Base-by-base conservation (phyloP, 345 rosid genomes). In the Nephelium lappaceum region DNA sequence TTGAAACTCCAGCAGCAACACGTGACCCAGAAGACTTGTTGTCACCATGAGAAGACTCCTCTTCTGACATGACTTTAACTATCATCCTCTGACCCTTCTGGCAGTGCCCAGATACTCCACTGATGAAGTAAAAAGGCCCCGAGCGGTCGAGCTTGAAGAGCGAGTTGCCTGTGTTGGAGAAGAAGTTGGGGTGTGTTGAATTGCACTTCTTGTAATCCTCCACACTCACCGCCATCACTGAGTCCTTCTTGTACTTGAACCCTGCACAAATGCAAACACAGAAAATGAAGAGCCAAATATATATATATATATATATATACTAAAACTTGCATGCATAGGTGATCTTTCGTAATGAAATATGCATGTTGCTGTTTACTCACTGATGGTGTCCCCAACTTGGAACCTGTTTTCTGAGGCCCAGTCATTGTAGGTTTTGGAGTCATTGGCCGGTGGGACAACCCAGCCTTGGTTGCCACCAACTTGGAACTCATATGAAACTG, bases 321-420 rank as follows among this genome's bases (percentile, higher is more conserved):
- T 45, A 45, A 45, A 45, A 45, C 12, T 45, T 45, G 51, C 8
- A 45, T 45, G 12, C n/a, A n/a, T n/a, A 45, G 4, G 51, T 45
- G 51, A 5, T 45, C 51, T 45, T 3, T 45, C 4, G 51, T 45
- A 8, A 45, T 45, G 12, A 31, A 31, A 31, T 31, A 31, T 31
- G 36, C 36, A 31, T 31, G 36, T 31, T 45, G 51, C 12, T 45
- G 51, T 67, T 47, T 31, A 80, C 88, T 81, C 86, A 90, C 93
- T 79, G 65, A 86, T 60, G 25, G 84, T 49, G 66, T 90, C 93
- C 0, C 86, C 89, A 15, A 81, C 80, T 76, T 69, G 89, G 81
- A 90, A 88, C n/a, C 90, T 83, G 78, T 88, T 88, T 70, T 85
- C 84, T 0, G 93, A 90, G 8, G 91, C 93, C 92, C 93, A 90